Evolutionary conservation across 495 filamentous ascomycete species (phyloP).

Genomic region (Aspergillus diversus): DNA sequence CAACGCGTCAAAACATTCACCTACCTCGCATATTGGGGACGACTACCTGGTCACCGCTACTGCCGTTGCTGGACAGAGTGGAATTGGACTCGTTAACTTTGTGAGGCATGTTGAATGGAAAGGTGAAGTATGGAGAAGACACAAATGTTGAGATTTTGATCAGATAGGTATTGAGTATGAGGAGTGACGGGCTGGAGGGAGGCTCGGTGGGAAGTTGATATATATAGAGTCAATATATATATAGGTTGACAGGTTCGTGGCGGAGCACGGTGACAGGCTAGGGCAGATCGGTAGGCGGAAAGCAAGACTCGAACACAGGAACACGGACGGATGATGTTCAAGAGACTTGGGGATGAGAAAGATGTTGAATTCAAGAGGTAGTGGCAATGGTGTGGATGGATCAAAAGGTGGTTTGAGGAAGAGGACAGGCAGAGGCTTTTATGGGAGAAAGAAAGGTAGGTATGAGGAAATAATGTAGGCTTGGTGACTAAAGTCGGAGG

Average conservation of each 20-base stretch:
- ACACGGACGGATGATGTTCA: constrained; percentile 2
- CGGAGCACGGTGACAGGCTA: constrained; percentile 17
- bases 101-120: constrained; percentile 42
- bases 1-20: constrained; percentile 1
- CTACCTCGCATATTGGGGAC: constrained; percentile 45
- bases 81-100: constrained; percentile 52
- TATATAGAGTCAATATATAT: constrained; percentile 19
- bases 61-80: constrained; percentile 45
- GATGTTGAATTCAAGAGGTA: neutral
- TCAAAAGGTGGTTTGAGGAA: constrained; percentile 3
- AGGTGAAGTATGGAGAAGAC: constrained; percentile 1
- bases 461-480: constrained; percentile 7
- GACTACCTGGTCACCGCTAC: constrained; percentile 42
- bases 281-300: constrained; percentile 16
- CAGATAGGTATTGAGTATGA: constrained; percentile 10
- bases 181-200: neutral
- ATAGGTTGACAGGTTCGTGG: constrained; percentile 22
- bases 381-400: constrained; percentile 9
- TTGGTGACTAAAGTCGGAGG: neutral
- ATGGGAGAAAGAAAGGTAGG: constrained; percentile 22
- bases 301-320: constrained; percentile 13
- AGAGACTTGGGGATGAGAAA: neutral
- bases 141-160: constrained; percentile 20
- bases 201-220: neutral
- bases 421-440: constrained; percentile 27